These are phyloP conservation scores for Scutellaria barbata DNA, from an alignment of 257 asterid genomes.

Conservation along the genomic window DNA sequence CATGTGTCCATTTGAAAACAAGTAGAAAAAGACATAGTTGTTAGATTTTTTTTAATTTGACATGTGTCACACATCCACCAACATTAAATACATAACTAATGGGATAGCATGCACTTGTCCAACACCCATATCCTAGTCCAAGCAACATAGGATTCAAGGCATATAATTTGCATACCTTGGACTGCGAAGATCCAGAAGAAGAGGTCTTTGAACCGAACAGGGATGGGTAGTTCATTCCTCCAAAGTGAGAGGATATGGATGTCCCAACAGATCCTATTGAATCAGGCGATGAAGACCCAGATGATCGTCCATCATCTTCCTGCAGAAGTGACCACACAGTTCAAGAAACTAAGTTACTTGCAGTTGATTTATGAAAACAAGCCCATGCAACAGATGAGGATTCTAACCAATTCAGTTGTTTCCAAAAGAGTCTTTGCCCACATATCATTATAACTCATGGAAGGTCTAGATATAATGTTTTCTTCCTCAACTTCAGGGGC, in stretches of 20 bases:
- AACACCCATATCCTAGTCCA: no score
- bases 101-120: no score
- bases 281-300: constrained; percentile 89
- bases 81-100: no score
- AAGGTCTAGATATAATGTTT: constrained; percentile 70
- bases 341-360: neutral
- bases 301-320: constrained; percentile 80
- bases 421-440: constrained; percentile 92
- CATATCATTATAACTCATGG: constrained; percentile 88
- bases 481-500: constrained; percentile 95
- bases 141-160: neutral
- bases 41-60: no score
- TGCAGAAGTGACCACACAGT: constrained; percentile 35
- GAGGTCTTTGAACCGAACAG: constrained; percentile 85
- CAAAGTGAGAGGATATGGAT: constrained; percentile 80
- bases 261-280: constrained; percentile 81
- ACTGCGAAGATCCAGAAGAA: constrained; percentile 55
- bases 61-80: no score
- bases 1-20: no score
- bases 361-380: constrained; percentile 15
- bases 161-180: constrained; percentile 49
- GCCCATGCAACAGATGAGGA: constrained; percentile 30
- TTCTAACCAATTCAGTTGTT: constrained; percentile 66
- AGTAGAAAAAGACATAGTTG: no score
- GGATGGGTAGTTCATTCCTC: constrained; percentile 88